These are phyloP conservation scores for Capronia americana DNA, from an alignment of 2,329 filamentous ascomycete species.

Conservation along the genomic window DNA sequence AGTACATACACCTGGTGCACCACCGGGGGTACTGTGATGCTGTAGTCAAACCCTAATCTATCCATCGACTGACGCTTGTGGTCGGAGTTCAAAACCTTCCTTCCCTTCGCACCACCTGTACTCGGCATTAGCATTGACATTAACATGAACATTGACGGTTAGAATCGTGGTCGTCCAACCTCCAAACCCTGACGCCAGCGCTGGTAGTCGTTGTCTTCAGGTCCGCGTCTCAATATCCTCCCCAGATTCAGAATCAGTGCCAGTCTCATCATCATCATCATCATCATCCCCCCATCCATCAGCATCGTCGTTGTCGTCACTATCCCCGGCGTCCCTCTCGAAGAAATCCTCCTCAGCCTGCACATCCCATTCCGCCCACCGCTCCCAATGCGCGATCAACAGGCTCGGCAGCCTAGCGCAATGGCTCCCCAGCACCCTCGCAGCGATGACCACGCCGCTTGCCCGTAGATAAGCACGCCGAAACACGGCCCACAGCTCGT, in stretches of 20 bases:
- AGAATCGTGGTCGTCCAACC: no score
- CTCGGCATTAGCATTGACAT: no score
- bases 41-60: no score
- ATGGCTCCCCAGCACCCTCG: not conserved
- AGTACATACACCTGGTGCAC: not conserved
- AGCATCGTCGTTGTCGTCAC: constrained; percentile 7
- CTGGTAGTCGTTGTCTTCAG: no score
- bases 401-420: constrained; percentile 14
- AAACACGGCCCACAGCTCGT: constrained; percentile 21
- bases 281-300: not conserved
- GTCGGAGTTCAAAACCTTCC: no score
- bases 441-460: constrained; percentile 23
- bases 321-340: constrained; percentile 17
- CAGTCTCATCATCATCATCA: not conserved
- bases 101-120: no score
- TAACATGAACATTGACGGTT: no score
- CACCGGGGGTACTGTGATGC: no score
- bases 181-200: no score
- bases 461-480: constrained; percentile 22
- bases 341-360: constrained; percentile 26
- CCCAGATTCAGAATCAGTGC: not conserved
- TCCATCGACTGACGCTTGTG: no score
- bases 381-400: constrained; percentile 28
- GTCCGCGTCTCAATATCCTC: no score
- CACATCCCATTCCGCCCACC: constrained; percentile 25